Evolutionary conservation across 2,329 filamentous ascomycete species (phyloP), one percentile per base, ranked within the genome.

Genomic region (Neonectria sp.): DNA sequence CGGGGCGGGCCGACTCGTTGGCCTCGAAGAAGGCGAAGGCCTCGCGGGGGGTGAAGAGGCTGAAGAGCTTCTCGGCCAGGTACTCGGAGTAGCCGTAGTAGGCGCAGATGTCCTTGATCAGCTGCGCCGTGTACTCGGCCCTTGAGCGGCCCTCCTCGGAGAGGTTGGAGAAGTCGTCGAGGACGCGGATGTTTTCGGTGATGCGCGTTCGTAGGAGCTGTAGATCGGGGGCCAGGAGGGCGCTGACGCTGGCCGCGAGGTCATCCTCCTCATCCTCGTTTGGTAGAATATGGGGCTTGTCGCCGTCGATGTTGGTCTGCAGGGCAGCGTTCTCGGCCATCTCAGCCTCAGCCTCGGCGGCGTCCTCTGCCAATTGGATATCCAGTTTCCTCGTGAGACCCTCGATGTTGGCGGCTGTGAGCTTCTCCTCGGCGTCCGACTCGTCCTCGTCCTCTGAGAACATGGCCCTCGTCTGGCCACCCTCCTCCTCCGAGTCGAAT

Each of bases 21-120:
- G 95, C 95, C 84, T 99, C 96, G 84, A 99, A 98, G 83, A 99
- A 99, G 61, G 95, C 95, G 75, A 98, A 97, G 0, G 96, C 96
- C 84, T 99, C 96, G 75, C 92, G 91, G 0, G 96, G 94, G 1
- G 95, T 91, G 83, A 99, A 98, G 7, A 99, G 90, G 77, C 92
- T 92, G 84, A 95, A 95, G 17, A 99, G 90, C 86, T 98, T 99
- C 82, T 97, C 94, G 5, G 95, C 96, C n/a, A 99, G 88, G 83
- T 92, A 98, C 43, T 92, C 90, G 4, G 93, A 97, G 85, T 99
- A 99, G 67, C 95, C 95, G 79, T 99, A 99, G 86, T 99, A 99
- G 63, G 92, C 90, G 84, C 95, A 98, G 66, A 98, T 93, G 77
- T 99, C 96, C 82, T 94, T 93, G 68, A 98, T 83, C 62, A 99